Percentiles rank a stretch among this genome's conserved stretches.
phyloP scores from a whole-genome alignment of 2,329 filamentous ascomycete genomes.

The Cytospora piceae region DNA sequence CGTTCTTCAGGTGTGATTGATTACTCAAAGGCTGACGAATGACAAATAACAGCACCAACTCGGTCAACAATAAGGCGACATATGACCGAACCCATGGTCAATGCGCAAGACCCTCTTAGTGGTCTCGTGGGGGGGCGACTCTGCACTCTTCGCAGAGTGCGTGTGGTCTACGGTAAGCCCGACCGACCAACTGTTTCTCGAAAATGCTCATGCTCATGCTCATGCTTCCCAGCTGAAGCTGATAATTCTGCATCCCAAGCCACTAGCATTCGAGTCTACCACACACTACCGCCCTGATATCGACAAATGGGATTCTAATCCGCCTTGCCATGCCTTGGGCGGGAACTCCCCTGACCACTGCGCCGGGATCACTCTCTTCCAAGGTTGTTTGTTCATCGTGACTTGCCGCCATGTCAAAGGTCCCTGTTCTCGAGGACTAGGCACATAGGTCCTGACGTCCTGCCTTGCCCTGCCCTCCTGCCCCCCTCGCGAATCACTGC shows the following conservation, averaged over 20 bases:
- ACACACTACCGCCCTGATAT: background rate
- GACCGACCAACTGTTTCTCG: constrained; percentile 8
- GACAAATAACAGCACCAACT: no score
- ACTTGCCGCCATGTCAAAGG: constrained; percentile 1
- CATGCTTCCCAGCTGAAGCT: constrained; percentile 17
- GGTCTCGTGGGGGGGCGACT: background rate
- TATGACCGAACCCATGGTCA: background rate
- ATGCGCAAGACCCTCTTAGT: background rate
- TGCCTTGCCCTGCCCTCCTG: no score
- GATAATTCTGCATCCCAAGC: constrained; percentile 11
- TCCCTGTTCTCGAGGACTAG: no score
- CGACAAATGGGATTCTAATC: constrained; percentile 22
- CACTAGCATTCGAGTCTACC: background rate
- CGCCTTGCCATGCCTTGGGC: constrained; percentile 20
- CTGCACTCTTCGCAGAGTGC: no score
- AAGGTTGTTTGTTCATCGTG: background rate
- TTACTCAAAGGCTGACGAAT: background rate
- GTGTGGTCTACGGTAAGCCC: background rate
- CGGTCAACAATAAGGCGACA: no score
- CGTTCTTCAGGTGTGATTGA: background rate
- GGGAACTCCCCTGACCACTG: constrained; percentile 15
- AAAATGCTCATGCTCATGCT: background rate
- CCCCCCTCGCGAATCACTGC: background rate
- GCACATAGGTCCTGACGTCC: no score
- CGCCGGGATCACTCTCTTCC: constrained; percentile 15